Conservation (phyloP, 1,284 basidiomycete species). For the Ceratobasidium sp. region DNA sequence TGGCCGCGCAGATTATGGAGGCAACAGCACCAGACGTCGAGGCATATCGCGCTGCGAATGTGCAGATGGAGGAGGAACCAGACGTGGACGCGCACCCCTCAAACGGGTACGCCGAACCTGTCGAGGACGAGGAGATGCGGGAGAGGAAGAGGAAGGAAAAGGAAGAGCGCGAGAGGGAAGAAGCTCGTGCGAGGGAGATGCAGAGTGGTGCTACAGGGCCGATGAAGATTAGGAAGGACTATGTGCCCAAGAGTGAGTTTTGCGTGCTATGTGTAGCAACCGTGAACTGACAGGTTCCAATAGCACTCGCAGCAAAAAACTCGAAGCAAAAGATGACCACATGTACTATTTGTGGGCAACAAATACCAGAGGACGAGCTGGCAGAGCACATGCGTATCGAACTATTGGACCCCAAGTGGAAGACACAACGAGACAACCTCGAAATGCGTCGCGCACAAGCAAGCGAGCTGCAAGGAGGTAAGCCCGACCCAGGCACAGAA, state of each 20-base stretch:
- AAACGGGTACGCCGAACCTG: conserved; percentile 44
- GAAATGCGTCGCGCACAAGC: conserved; percentile 91
- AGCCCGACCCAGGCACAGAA: background rate
- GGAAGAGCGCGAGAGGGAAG: conserved; percentile 76
- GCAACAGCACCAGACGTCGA: conserved; percentile 85
- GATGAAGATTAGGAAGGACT: conserved; percentile 97
- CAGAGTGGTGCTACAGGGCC: conserved; percentile 80
- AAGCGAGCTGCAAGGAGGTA: conserved; percentile 79
- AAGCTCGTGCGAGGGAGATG: conserved; percentile 77
- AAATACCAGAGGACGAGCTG: conserved; percentile 92
- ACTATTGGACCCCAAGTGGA: conserved; percentile 96
- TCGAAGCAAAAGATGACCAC: conserved; percentile 76
- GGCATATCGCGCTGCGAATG: conserved; percentile 68
- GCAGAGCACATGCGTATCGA: conserved; percentile 99
- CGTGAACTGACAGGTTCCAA: conserved; percentile 20
- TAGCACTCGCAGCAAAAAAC: conserved; percentile 71
- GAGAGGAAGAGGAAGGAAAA: conserved; percentile 73
- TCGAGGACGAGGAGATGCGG: conserved; percentile 63
- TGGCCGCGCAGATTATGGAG: conserved; percentile 99
- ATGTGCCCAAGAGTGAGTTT: conserved; percentile 87
- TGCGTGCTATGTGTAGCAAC: conserved; percentile 29
- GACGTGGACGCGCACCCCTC: conserved; percentile 68
- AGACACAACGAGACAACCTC: conserved; percentile 86
- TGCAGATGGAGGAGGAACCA: conserved; percentile 68
- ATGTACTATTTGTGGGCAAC: conserved; percentile 93